A percentile compares a stretch with the other conserved stretches of the same genome.
Conservation (phyloP, 176 grass and related monocot genomes). For the Coix lacrymajobi region DNA sequence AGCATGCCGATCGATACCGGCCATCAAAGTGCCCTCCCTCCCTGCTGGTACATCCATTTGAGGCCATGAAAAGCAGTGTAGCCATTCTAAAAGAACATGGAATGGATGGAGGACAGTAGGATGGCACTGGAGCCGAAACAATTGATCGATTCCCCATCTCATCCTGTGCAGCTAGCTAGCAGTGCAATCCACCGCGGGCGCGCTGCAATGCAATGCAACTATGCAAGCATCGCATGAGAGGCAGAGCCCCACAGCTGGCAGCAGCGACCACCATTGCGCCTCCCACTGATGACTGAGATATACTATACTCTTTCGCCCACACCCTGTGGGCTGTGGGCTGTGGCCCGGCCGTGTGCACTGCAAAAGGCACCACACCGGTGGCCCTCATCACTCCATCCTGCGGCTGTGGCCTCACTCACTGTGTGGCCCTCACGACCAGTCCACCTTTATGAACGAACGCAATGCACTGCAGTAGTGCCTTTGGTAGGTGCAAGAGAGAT, state of each 20-base stretch:
- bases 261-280: constrained; percentile 3
- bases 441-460: constrained; percentile 3
- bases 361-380: constrained; percentile 30
- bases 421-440: neutral
- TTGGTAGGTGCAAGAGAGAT: constrained; percentile 33
- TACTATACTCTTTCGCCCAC: constrained; percentile 27
- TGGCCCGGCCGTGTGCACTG: neutral
- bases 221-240: neutral
- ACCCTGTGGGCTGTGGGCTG: neutral
- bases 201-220: neutral
- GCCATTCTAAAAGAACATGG: constrained; percentile 5
- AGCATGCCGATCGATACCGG: constrained; percentile 4
- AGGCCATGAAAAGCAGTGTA: constrained; percentile 40
- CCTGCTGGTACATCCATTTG: neutral
- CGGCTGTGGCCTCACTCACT: neutral
- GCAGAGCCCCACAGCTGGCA: neutral
- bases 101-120: constrained; percentile 22
- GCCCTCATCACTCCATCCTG: constrained; percentile 16
- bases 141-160: neutral
- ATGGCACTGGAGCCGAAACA: constrained; percentile 21
- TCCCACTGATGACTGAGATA: constrained; percentile 3
- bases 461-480: neutral
- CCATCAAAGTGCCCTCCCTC: constrained; percentile 1
- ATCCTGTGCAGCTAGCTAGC: neutral
- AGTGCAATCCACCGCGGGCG: neutral